Evolutionary conservation across 257 asterid species (phyloP).

Genomic region (Gentiana macrophylla): DNA sequence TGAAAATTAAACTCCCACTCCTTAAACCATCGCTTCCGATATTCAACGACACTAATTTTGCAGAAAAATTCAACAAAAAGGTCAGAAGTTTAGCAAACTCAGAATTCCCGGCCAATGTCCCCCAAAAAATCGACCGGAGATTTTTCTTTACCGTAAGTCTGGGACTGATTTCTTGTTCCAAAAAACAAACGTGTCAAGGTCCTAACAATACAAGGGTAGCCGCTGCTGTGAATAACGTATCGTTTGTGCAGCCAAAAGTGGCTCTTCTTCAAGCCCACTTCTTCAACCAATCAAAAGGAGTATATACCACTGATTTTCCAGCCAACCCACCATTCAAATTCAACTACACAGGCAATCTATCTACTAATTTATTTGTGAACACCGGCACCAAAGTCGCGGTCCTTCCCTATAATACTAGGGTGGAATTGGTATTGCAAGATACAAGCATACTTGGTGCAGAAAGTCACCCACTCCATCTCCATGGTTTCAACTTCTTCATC

Average conservation of each 20-base stretch:
- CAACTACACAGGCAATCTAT: conserved; percentile 55
- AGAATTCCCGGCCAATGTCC: conserved; percentile 43
- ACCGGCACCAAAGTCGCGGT: conserved; percentile 40
- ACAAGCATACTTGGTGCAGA: conserved; percentile 51
- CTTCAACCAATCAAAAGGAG: conserved; percentile 38
- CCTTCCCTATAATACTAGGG: conserved; percentile 34
- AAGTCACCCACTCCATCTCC: conserved; percentile 62
- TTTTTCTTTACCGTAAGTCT: conserved; percentile 60
- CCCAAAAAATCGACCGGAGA: conserved; percentile 25
- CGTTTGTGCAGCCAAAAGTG: conserved; percentile 40
- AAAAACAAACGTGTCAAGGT: conserved; percentile 43
- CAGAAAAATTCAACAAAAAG: conserved; percentile 21
- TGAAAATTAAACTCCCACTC: conserved; percentile 15
- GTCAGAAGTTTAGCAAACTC: conserved; percentile 34
- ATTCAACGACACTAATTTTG: conserved; percentile 30
- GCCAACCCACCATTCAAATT: conserved; percentile 40
- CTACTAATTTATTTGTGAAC: conserved; percentile 23
- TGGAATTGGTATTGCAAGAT: conserved; percentile 55
- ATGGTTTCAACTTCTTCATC: conserved; percentile 56
- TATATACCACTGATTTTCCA: conserved; percentile 52
- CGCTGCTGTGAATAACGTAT: conserved; percentile 44
- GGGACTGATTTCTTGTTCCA: conserved; percentile 36
- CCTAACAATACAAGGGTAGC: conserved; percentile 49
- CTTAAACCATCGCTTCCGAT: conserved; percentile 18
- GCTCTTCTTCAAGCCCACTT: conserved; percentile 58